These are phyloP conservation scores for Fusarium sp. DNA, from an alignment of 2,329 filamentous ascomycete species.

Conservation along the genomic window DNA sequence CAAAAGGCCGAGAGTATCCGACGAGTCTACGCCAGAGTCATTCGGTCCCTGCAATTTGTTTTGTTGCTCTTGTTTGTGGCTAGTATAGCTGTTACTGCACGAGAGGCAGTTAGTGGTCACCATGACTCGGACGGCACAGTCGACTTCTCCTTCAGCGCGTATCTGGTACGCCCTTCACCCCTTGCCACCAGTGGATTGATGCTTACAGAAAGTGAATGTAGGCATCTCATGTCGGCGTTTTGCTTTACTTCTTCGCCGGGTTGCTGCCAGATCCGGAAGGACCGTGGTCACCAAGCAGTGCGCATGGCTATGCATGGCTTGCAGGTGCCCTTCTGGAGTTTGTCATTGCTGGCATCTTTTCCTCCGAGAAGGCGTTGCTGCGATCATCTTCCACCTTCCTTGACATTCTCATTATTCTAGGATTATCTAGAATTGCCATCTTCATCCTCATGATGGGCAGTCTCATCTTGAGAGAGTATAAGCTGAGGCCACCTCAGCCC, in stretches of 20 bases:
- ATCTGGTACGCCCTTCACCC: slow-evolving; percentile 47
- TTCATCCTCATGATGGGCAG: slow-evolving; percentile 52
- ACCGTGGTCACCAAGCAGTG: slow-evolving; percentile 54
- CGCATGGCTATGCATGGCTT: slow-evolving; percentile 55
- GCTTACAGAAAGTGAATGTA: slow-evolving; percentile 20
- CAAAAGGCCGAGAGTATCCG: slow-evolving; percentile 43
- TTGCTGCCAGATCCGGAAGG: slow-evolving; percentile 59
- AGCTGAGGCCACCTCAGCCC: slow-evolving; percentile 42
- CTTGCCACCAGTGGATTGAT: neutral
- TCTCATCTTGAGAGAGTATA: slow-evolving; percentile 49
- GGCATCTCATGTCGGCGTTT: slow-evolving; percentile 56
- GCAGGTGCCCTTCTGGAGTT: slow-evolving; percentile 50
- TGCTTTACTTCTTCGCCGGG: slow-evolving; percentile 57
- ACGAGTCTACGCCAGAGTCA: slow-evolving; percentile 48
- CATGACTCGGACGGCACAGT: slow-evolving; percentile 41
- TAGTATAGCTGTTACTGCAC: slow-evolving; percentile 50
- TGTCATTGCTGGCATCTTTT: slow-evolving; percentile 53
- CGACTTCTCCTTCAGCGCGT: slow-evolving; percentile 56
- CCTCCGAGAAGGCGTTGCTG: slow-evolving; percentile 46
- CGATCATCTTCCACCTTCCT: slow-evolving; percentile 47
- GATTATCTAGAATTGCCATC: slow-evolving; percentile 48
- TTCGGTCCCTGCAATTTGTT: slow-evolving; percentile 52
- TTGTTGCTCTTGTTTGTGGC: slow-evolving; percentile 50
- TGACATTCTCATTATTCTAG: slow-evolving; percentile 48
- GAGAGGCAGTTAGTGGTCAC: slow-evolving; percentile 48